phyloP scores from a whole-genome alignment of 495 filamentous ascomycete species.

The Pyronema domesticum region DNA sequence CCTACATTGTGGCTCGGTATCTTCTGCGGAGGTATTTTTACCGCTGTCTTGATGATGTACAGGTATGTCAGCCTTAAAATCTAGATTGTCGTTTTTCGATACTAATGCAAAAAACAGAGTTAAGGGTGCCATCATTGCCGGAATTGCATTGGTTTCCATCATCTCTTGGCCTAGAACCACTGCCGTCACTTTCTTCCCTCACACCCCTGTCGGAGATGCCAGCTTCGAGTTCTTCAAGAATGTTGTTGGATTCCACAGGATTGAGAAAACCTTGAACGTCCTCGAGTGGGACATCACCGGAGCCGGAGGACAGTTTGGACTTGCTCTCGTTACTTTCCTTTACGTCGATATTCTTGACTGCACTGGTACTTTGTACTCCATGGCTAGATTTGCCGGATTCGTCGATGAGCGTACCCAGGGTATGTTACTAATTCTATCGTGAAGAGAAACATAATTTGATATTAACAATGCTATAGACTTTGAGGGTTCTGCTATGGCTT shows the following conservation, averaged over 20 bases:
- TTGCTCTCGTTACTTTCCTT: slow-evolving; percentile 63
- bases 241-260: slow-evolving; percentile 62
- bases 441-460: neutral
- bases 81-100: neutral
- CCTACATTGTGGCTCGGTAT: slow-evolving; percentile 71
- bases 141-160: slow-evolving; percentile 64
- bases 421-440: neutral
- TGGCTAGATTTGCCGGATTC: slow-evolving; percentile 59
- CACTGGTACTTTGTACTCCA: slow-evolving; percentile 53
- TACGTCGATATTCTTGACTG: slow-evolving; percentile 66
- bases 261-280: slow-evolving; percentile 43
- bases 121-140: slow-evolving; percentile 63
- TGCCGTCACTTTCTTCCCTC: slow-evolving; percentile 58
- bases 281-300: slow-evolving; percentile 49
- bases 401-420: slow-evolving; percentile 36
- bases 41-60: slow-evolving; percentile 61
- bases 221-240: slow-evolving; percentile 70
- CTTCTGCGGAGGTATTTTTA: slow-evolving; percentile 63
- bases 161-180: slow-evolving; percentile 67
- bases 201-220: slow-evolving; percentile 43
- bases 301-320: slow-evolving; percentile 49
- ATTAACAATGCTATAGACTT: slow-evolving; percentile 38
- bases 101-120: slow-evolving; percentile 28
- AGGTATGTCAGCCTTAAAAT: neutral
- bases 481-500: slow-evolving; percentile 58